These are phyloP conservation scores for Saturnispora quitensis DNA, from an alignment of 805 yeast species.

Conservation along the genomic window DNA sequence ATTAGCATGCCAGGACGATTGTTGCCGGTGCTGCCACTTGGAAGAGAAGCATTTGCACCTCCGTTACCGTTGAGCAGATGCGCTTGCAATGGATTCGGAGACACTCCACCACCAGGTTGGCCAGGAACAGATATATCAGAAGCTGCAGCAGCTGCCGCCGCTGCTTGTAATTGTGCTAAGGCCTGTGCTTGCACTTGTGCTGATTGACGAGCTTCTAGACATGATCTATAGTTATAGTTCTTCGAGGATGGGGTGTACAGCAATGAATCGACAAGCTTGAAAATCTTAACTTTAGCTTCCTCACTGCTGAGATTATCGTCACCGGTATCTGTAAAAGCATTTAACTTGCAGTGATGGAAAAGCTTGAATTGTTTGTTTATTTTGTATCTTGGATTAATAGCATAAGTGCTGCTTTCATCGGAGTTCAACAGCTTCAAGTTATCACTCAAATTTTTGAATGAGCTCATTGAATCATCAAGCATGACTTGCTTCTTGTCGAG, in stretches of 20 bases:
- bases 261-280: slow-evolving; percentile 24
- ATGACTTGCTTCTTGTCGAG: slow-evolving; percentile 16
- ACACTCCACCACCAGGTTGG: slow-evolving; percentile 4
- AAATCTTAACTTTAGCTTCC: slow-evolving; percentile 19
- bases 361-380: slow-evolving; percentile 7
- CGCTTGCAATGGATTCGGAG: slow-evolving; percentile 13
- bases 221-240: slow-evolving; percentile 23
- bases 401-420: slow-evolving; percentile 18
- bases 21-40: background rate
- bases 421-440: slow-evolving; percentile 21
- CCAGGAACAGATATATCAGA: slow-evolving; percentile 1
- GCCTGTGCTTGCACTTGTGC: slow-evolving; percentile 12
- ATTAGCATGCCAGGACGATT: background rate
- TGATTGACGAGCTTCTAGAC: slow-evolving; percentile 9
- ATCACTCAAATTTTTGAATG: slow-evolving; percentile 22
- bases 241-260: slow-evolving; percentile 27
- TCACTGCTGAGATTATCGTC: slow-evolving; percentile 10
- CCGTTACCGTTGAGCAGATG: slow-evolving; percentile 19
- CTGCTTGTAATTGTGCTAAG: slow-evolving; percentile 10
- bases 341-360: slow-evolving; percentile 20
- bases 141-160: slow-evolving; percentile 8
- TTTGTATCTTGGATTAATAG: slow-evolving; percentile 20
- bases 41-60: background rate
- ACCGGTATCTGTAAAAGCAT: slow-evolving; percentile 11
- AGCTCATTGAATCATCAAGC: slow-evolving; percentile 18